Base-by-base conservation (phyloP, 306 rosid species). In the Ceratonia siliqua region DNA sequence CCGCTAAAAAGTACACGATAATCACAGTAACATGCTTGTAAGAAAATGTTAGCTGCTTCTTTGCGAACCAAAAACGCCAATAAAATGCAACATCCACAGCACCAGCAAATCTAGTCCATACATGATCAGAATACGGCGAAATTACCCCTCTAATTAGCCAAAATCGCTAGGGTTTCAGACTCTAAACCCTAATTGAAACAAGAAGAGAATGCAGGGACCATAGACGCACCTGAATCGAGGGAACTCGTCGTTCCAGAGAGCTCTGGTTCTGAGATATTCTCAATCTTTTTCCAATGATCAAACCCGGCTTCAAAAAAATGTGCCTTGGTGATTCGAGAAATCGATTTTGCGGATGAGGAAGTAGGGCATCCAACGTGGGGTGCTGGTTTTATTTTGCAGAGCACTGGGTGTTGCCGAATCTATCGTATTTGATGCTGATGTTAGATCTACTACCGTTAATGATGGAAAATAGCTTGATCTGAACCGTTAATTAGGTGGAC, bases 151-250 rank as follows among this genome's bases (percentile, higher is more conserved):
- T 5, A 53, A 43, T 39, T 4, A 55, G 39, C 25, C 43, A 33
- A 49, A n/a, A 27, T 46, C 56, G 52, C 87, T 74, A 83, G 91
- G 90, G 82, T 83, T 90, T 83, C 67, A 50, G 5, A 62, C 8
- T 17, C 30, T 56, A 82, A 82, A 84, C 90, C 83, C 86, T 75
- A 85, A 82, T 18, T 18, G 18, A 56, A 56, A 27, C 63, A 11
- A 25, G 59, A 63, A 30, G 2, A 21, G 1, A 81, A n/a, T 20
- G 68, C 11, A 24, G 25, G 1, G 48, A 22, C 28, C 5, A 28
- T 11, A 0, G 0, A 68, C 61, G 72, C 46, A 86, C 93, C 88
- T 68, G 72, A 61, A 56, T 33, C n/a, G 21, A 49, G 35, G 69
- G 52, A 20, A 74, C 48, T 73, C 27, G 73, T 48, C 76, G 76